Conservation (phyloP, 2,329 filamentous ascomycete genomes). For the Pseudogymnoascus sp. region DNA sequence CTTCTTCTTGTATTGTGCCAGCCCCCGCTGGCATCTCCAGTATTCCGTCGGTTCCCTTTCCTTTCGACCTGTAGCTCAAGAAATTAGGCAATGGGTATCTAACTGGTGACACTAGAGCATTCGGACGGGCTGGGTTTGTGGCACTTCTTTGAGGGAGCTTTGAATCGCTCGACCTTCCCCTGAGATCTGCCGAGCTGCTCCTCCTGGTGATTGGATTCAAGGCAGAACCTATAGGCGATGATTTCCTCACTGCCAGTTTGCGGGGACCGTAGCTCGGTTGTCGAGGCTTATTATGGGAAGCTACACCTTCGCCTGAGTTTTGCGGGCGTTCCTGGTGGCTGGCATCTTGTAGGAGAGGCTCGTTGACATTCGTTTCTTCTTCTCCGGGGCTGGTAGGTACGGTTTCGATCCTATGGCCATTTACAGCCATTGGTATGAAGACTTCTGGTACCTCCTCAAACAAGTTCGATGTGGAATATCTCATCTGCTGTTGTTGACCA, state of each 20-base stretch:
- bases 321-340: neutral
- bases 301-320: neutral
- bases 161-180: neutral
- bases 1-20: neutral
- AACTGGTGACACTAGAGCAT: neutral
- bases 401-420: neutral
- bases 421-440: neutral
- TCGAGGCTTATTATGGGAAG: neutral
- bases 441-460: constrained; percentile 6
- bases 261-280: neutral
- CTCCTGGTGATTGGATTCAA: neutral
- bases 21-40: neutral
- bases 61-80: neutral
- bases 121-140: neutral
- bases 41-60: neutral
- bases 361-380: neutral
- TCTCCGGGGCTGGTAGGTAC: neutral
- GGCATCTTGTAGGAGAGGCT: neutral
- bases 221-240: constrained; percentile 6
- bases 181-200: neutral
- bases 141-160: neutral
- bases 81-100: neutral
- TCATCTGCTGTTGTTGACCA: constrained; percentile 17
- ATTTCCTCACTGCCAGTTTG: constrained; percentile 3
- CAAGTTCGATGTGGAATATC: constrained; percentile 15